Conservation (phyloP, 2,329 filamentous ascomycete species). For the Aspergillus cejpii region DNA sequence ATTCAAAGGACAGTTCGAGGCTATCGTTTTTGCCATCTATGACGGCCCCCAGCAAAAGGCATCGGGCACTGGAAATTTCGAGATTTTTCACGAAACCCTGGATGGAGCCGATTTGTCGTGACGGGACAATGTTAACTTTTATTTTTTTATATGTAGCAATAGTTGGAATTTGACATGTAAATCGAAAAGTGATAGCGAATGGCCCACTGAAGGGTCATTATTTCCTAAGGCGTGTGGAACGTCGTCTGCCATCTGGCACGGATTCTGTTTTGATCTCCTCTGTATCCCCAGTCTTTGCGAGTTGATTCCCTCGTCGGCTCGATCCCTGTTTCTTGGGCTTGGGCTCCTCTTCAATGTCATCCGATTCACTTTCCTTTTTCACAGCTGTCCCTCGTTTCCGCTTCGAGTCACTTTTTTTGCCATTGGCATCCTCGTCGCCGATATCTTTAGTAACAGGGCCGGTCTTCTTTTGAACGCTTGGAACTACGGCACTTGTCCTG, state of each 20-base stretch:
- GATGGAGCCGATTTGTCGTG: slow-evolving; percentile 27
- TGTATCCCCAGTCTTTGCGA: slow-evolving; percentile 21
- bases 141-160: neutral
- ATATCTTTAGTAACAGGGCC: slow-evolving; percentile 52
- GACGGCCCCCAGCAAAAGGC: no score
- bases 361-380: slow-evolving; percentile 19
- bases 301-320: slow-evolving; percentile 19
- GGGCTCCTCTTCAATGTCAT: slow-evolving; percentile 17
- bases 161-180: neutral
- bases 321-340: slow-evolving; percentile 22
- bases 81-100: slow-evolving; percentile 26
- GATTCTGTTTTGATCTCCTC: slow-evolving; percentile 13
- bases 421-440: slow-evolving; percentile 24
- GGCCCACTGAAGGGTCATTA: slow-evolving; percentile 8
- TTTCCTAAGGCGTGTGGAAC: slow-evolving; percentile 27
- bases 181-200: neutral
- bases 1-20: slow-evolving; percentile 59
- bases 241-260: slow-evolving; percentile 19
- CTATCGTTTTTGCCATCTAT: slow-evolving; percentile 55
- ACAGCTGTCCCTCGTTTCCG: slow-evolving; percentile 28
- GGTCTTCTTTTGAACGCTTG: slow-evolving; percentile 77
- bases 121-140: slow-evolving; percentile 1
- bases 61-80: slow-evolving; percentile 24
- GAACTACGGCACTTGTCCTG: slow-evolving; percentile 82
- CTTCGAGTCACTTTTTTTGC: slow-evolving; percentile 22